Evolutionary conservation across 2,329 filamentous ascomycete genomes (phyloP).

Genomic region (Aspergillus sp.): DNA sequence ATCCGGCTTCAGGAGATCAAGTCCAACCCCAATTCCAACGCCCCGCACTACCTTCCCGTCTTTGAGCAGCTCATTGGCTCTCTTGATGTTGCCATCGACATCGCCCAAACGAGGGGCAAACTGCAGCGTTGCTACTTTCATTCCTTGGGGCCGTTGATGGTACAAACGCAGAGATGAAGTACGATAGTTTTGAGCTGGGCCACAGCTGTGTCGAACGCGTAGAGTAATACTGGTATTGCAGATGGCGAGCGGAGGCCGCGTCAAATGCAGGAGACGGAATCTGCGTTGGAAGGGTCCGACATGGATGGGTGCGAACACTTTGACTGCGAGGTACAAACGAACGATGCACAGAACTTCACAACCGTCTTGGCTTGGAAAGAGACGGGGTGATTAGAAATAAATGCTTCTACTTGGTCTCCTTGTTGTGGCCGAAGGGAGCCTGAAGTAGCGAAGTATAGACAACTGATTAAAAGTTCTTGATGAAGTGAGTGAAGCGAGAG

Average conservation of each 20-base stretch:
- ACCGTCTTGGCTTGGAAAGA: not conserved
- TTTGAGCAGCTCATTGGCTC: conserved; percentile 46
- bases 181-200: not conserved
- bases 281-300: not conserved
- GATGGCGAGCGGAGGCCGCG: not conserved
- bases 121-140: conserved; percentile 52
- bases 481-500: not conserved
- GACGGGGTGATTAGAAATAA: too few species aligned
- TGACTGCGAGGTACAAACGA: not conserved
- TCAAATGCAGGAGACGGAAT: not conserved
- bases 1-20: conserved; percentile 46
- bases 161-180: not conserved
- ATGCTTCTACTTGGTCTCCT: not conserved
- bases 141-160: conserved; percentile 24
- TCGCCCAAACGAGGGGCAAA: conserved; percentile 47
- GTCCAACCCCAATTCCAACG: conserved; percentile 12
- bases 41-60: conserved; percentile 27
- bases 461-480: too few species aligned
- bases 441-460: too few species aligned
- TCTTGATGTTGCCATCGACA: conserved; percentile 47
- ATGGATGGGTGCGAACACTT: not conserved
- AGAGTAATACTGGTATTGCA: not conserved
- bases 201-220: not conserved
- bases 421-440: not conserved
- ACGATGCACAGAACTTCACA: not conserved